Evolutionary conservation across 2,329 filamentous ascomycete species (phyloP).

Genomic region (Aspergillus sp.): DNA sequence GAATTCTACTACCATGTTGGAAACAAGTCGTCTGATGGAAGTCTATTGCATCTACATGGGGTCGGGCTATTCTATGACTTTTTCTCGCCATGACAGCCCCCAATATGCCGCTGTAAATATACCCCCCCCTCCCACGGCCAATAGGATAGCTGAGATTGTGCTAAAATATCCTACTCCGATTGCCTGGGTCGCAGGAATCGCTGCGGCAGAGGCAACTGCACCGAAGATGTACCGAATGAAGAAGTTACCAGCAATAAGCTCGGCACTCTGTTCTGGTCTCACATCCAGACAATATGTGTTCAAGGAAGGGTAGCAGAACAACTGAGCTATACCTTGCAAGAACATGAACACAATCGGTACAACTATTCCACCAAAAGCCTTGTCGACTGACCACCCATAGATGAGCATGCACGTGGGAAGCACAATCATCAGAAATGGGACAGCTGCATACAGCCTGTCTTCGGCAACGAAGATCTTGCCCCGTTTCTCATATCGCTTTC

Average conservation of each 20-base stretch:
- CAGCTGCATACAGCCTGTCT: constrained; percentile 1
- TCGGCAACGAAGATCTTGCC: background rate
- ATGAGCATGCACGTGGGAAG: background rate
- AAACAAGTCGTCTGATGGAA: too few species aligned
- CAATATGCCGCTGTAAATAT: constrained; percentile 56
- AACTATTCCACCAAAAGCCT: background rate
- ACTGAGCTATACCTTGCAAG: background rate
- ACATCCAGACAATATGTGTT: constrained; percentile 5
- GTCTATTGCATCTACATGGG: too few species aligned
- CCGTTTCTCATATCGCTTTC: background rate
- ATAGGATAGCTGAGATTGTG: background rate
- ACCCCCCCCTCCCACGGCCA: background rate
- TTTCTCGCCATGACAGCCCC: constrained; percentile 80
- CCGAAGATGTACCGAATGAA: constrained; percentile 1
- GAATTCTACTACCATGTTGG: too few species aligned
- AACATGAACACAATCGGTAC: background rate
- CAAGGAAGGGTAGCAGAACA: background rate
- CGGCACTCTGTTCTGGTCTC: background rate
- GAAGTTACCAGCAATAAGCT: constrained; percentile 2
- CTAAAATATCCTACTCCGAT: constrained; percentile 6
- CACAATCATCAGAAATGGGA: background rate
- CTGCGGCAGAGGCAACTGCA: background rate
- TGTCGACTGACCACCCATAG: constrained; percentile 1
- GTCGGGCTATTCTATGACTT: too few species aligned
- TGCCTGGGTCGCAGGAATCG: background rate